phyloP scores from a whole-genome alignment of 1,284 basidiomycete genomes.

The Ceratobasidium sp. region DNA sequence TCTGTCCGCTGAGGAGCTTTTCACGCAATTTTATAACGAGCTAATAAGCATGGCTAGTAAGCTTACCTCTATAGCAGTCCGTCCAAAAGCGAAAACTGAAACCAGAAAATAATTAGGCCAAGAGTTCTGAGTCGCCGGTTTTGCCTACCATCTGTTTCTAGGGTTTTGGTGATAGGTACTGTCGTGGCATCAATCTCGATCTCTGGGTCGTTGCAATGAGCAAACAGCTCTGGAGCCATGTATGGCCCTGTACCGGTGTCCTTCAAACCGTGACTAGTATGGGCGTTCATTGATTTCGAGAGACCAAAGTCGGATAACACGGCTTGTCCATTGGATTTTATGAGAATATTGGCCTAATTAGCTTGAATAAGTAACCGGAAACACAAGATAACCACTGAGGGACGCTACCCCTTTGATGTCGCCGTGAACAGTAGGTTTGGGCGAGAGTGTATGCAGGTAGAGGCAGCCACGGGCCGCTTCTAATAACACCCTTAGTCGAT shows the following conservation, averaged over 20 bases:
- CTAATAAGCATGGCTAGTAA: too few species aligned
- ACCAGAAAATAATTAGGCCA: not conserved
- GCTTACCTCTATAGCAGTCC: constrained; percentile 27
- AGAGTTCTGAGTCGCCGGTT: not conserved
- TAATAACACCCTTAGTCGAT: constrained; percentile 15
- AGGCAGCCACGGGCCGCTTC: constrained; percentile 23
- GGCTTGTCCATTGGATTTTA: constrained; percentile 17
- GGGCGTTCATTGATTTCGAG: constrained; percentile 39
- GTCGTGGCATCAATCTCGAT: constrained; percentile 15
- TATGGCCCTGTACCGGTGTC: constrained; percentile 30
- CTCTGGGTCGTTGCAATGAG: constrained; percentile 27
- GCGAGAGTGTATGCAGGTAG: constrained; percentile 19
- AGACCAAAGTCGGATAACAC: constrained; percentile 45
- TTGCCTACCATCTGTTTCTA: constrained; percentile 24
- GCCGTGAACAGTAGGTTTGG: constrained; percentile 31
- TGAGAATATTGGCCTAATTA: constrained; percentile 41
- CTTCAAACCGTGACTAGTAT: constrained; percentile 29
- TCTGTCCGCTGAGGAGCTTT: constrained; percentile 23
- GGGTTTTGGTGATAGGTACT: constrained; percentile 24
- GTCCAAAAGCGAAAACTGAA: constrained; percentile 22
- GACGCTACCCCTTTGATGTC: constrained; percentile 19
- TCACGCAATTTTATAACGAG: too few species aligned
- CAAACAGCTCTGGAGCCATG: constrained; percentile 23
- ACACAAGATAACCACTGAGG: not conserved
- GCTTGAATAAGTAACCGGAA: not conserved